Evolutionary conservation across 441 rosid genomes (phyloP), one percentile per base, ranked within the genome.

Genomic region (Geranium incanum): DNA sequence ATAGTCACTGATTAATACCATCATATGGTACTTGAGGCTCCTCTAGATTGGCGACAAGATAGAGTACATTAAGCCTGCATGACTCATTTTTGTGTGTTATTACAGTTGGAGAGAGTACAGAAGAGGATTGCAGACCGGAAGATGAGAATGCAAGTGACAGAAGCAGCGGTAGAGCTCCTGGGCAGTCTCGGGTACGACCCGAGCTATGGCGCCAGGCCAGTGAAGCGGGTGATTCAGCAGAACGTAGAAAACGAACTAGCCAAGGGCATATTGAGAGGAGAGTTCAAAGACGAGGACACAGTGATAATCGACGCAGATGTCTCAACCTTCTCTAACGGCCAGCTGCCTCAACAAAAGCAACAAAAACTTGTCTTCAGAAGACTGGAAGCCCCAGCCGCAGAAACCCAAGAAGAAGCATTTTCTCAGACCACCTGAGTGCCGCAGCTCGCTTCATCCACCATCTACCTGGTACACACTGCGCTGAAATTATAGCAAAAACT

Each of bases 171-270:
- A 37, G 86, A 88, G 68, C 92, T 91, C 71, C 89, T 96, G 0
- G 99, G 91, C 9, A 88, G 74, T 78, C 97, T 93, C 1, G 97
- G 99, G 21, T 93, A 93, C 59, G 98, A 93, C 74, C 97, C 98
- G 0, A 96, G 79, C 87, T 96, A 96, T 3, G 99, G 99, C 67
- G 99, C 98, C 1, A 83, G 99, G 78, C 98, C 99, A 0, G 97
- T 96, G 33, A 96, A 96, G 85, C 84, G 99, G 66, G 93, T 93
- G 79, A 91, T 96, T 78, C 98, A 93, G 77, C 97, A 90, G 78
- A 79, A 90, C 50, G 87, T 93, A 1, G 99, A 93, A 81, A 93
- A 96, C 57, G 97, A 96, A 76, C 90, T 93, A 0, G 99, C 99
- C 3, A 93, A 89, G 84, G 97, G 98, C 52, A 96, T 96, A 72